Percentiles rank a stretch among this genome's conserved stretches.
These are phyloP conservation scores for Apiotrichum laibachii DNA, from an alignment of 1,284 basidiomycete genomes.

Conservation along the genomic window DNA sequence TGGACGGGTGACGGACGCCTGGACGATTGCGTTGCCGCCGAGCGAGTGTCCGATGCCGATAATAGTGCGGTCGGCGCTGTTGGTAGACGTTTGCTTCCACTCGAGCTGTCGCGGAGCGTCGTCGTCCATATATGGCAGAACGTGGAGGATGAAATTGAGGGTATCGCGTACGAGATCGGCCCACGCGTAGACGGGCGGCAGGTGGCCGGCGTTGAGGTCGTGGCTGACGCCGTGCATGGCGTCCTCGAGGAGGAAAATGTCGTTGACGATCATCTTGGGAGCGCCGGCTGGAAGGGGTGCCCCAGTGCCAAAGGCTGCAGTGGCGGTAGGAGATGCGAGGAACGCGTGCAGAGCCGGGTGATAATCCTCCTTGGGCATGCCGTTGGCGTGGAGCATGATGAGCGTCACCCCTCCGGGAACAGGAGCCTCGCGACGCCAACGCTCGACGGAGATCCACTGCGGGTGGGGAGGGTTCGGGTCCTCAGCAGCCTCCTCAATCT, in stretches of 20 bases:
- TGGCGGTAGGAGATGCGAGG: neutral
- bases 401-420: conserved; percentile 58
- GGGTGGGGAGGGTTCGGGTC: conserved; percentile 45
- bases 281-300: neutral
- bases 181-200: conserved; percentile 50
- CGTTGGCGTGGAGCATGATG: conserved; percentile 73
- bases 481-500: neutral
- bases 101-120: conserved; percentile 9
- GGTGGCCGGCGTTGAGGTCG: conserved; percentile 60
- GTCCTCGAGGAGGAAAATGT: conserved; percentile 77
- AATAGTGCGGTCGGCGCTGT: neutral
- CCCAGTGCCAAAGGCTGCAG: conserved; percentile 9
- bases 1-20: conserved; percentile 65
- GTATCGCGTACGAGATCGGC: conserved; percentile 49
- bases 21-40: conserved; percentile 27
- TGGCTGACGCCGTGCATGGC: conserved; percentile 73
- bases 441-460: conserved; percentile 35
- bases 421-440: conserved; percentile 14
- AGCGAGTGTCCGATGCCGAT: conserved; percentile 14
- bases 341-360: conserved; percentile 59
- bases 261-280: conserved; percentile 56
- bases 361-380: conserved; percentile 73
- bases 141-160: conserved; percentile 50
- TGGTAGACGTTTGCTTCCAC: neutral
- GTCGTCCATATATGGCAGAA: conserved; percentile 43